Percentiles rank a stretch among this genome's conserved stretches.
phyloP scores from a whole-genome alignment of 192 early-diverging fungal genomes.

The Nowakowskiella sp. region DNA sequence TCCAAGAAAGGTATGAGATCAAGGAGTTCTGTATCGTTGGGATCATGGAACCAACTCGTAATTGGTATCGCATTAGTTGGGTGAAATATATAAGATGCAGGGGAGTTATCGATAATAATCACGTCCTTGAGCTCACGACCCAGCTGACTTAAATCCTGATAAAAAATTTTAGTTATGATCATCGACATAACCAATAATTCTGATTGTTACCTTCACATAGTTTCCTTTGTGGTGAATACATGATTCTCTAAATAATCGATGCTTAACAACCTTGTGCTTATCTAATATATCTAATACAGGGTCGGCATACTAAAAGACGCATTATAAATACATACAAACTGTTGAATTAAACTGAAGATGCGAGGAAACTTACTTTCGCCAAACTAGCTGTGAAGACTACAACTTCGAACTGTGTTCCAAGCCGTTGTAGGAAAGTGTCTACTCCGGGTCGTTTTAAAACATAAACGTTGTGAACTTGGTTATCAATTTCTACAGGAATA shows the following conservation, averaged over 20 bases:
- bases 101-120: slow-evolving; percentile 95
- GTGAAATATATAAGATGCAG: slow-evolving; percentile 94
- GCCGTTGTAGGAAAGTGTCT: slow-evolving; percentile 76
- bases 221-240: slow-evolving; percentile 92
- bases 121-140: slow-evolving; percentile 75
- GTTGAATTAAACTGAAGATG: neutral
- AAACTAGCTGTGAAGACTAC: slow-evolving; percentile 94
- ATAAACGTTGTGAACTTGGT: slow-evolving; percentile 85
- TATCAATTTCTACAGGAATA: slow-evolving; percentile 89
- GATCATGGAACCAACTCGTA: slow-evolving; percentile 94
- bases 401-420: slow-evolving; percentile 85
- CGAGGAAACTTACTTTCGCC: slow-evolving; percentile 54
- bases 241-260: slow-evolving; percentile 92
- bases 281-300: slow-evolving; percentile 95
- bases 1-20: slow-evolving; percentile 93
- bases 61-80: slow-evolving; percentile 93
- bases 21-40: slow-evolving; percentile 87
- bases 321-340: neutral
- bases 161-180: no score
- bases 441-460: slow-evolving; percentile 96
- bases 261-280: slow-evolving; percentile 70
- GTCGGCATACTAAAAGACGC: slow-evolving; percentile 78
- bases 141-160: slow-evolving; percentile 75
- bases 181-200: no score
- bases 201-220: slow-evolving; percentile 91